Base-by-base conservation (phyloP, 768 basidiomycete genomes). In the Agaricus subrufescens region DNA sequence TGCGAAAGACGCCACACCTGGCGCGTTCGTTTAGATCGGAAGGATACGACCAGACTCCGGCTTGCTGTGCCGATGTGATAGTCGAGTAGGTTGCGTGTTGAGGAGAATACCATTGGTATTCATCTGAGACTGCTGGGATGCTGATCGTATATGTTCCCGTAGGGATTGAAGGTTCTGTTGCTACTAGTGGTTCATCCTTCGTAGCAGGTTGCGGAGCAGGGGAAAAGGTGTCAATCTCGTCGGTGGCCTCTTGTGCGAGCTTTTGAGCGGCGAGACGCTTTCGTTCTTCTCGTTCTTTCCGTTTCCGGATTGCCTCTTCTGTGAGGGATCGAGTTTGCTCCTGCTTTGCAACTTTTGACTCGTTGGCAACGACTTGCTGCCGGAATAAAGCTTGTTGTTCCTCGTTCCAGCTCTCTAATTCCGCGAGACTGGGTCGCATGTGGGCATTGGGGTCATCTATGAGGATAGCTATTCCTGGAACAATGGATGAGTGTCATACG, bases 31-130 rank as follows among this genome's bases (percentile, higher is more conserved):
- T 66, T 2, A 81, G 70, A 2, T 75, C 85, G 3, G 76, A 69
- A 0, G 93, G 92, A 65, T 88, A 94, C 15, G 73, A 71, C 92
- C 92, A 96, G 46, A 95, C 68, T 1, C 85, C 84, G 0, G 87
- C 88, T 5, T 71, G 74, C 34, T 74, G 80, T 4, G 93, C 92
- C 0, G 77, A 71, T 5, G 74, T 70, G 39, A 94, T 72, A 2
- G 85, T 83, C 1, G 73, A 49, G 67, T 84, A 88, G 2, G 76
- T 71, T 62, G 68, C 65, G 3, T 62, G 37, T 31, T 66, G 60
- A 2, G 78, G 73, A 26, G 69, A 56, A 66, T 94, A 94, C 94
- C 94, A 96, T 12, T 78, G 72, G 25, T 89, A 71, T 0, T 73
- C 64, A 9, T 73, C 64, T 9, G 76, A 70, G 3, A 83, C 68